Conservation (phyloP, 2,329 filamentous ascomycete species). For the Aspergillus arachidicola region DNA sequence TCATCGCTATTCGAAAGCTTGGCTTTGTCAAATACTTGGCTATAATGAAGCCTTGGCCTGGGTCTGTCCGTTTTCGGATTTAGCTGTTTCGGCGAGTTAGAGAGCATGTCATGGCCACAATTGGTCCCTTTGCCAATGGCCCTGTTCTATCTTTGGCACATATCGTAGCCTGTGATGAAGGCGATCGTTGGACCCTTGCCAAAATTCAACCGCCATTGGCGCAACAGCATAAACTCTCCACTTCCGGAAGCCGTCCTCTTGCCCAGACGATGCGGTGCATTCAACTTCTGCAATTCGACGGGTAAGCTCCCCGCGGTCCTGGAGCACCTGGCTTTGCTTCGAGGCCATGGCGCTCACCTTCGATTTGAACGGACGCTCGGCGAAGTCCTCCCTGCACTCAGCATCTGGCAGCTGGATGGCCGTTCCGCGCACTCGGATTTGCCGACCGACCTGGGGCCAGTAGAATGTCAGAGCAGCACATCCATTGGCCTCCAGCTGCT, state of each 20-base stretch:
- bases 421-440: conserved; percentile 15
- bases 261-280: not conserved
- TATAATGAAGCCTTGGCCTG: too few relatives aligned
- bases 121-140: not conserved
- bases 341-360: conserved; percentile 19
- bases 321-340: conserved; percentile 18
- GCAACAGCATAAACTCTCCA: conserved; percentile 21
- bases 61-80: not conserved
- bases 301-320: conserved; percentile 3
- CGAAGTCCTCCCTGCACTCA: conserved; percentile 15
- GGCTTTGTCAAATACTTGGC: too few relatives aligned
- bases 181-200: conserved; percentile 18
- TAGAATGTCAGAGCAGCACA: conserved; percentile 19
- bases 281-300: conserved; percentile 2
- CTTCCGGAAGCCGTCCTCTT: conserved; percentile 3
- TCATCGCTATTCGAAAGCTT: not conserved
- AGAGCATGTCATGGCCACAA: not conserved
- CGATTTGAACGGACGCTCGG: conserved; percentile 13
- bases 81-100: not conserved
- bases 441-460: conserved; percentile 21
- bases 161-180: conserved; percentile 19
- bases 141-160: not conserved
- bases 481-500: conserved; percentile 9
- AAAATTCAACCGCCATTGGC: conserved; percentile 19
- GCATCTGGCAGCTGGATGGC: conserved; percentile 9